These are phyloP conservation scores for Macaranga tanarius DNA, from an alignment of 441 rosid species.

Conservation along the genomic window DNA sequence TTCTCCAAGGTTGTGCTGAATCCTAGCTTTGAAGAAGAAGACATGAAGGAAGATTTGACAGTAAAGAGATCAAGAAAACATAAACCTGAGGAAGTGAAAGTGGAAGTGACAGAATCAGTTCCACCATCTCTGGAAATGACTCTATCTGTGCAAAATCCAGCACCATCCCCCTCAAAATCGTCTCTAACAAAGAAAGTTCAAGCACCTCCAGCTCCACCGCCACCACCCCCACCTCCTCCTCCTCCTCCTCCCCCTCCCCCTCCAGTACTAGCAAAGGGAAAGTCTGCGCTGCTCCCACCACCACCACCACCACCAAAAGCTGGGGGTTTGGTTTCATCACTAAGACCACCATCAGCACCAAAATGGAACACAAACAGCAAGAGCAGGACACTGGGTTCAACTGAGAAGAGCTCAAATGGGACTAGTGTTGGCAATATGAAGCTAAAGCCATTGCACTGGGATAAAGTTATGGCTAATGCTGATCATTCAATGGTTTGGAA, in stretches of 20 bases:
- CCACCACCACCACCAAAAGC: constrained; percentile 28
- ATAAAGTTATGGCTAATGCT: constrained; percentile 47
- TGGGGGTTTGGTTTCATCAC: constrained; percentile 25
- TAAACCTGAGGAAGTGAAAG: constrained; percentile 12
- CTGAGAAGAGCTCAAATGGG: constrained; percentile 28
- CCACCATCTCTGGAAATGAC: not conserved
- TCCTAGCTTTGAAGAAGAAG: constrained; percentile 34
- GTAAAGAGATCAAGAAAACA: constrained; percentile 10
- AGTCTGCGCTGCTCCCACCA: constrained; percentile 25
- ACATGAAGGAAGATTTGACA: constrained; percentile 18
- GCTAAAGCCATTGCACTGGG: constrained; percentile 70
- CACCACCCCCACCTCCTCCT: constrained; percentile 14
- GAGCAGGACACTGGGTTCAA: constrained; percentile 18
- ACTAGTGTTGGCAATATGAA: constrained; percentile 36
- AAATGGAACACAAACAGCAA: constrained; percentile 27
- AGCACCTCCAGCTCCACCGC: constrained; percentile 1
- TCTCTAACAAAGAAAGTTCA: not conserved
- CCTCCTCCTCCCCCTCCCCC: constrained; percentile 16
- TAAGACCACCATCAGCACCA: constrained; percentile 39
- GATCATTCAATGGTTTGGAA: constrained; percentile 75
- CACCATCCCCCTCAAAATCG: constrained; percentile 5
- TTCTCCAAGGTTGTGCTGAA: constrained; percentile 34
- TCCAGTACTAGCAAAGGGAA: constrained; percentile 16
- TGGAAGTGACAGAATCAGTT: constrained; percentile 14
- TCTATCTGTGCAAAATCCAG: not conserved